Base-by-base conservation (phyloP, 148 eudicot species). In the Hydrangea macrophylla region DNA sequence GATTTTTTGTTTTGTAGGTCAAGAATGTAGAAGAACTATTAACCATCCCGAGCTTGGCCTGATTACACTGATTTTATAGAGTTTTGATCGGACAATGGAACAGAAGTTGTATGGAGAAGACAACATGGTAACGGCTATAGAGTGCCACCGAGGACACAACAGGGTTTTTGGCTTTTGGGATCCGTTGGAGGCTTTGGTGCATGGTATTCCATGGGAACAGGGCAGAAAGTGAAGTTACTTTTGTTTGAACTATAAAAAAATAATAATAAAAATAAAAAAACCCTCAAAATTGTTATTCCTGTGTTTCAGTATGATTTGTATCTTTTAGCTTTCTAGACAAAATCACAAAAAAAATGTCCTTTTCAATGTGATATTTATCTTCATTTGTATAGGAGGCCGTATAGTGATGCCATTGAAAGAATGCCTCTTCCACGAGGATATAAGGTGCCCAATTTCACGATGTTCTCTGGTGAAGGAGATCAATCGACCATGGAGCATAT, bases 1-100 rank as follows among this genome's bases (percentile, higher is more conserved):
- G 39, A 62, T 71, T 73, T 3, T 59, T 68, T 72, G 65, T 62
- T 72, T n/a, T n/a, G 33, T 70, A 69, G 55, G 70, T 57, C 27
- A 11, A 67, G 12, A 22, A 32, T 33, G 59, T 24, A 6, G 17
- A 55, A 13, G 62, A 54, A 7, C 27, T 7, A 54, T 18, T 9
- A 17, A 44, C 37, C 39, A 35, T 20, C 23, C 44, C 7, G 3
- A 55, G 36, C 51, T 10, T 48, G 25, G 24, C 20, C 54, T 56
- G 11, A 50, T 54, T 37, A 12, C 53, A 24, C 23, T 53, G 25
- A 45, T 35, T 53, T 28, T 54, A 18, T 48, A 44, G 58, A n/a
- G 45, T 7, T 53, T 33, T 35, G 39, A 8, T 3, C 44, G 53
- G 22, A 32, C 32, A 30, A 7, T 26, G 20, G 44, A 24, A 10